Evolutionary conservation across 2,329 filamentous ascomycete species (phyloP).

Genomic region (Cladobotryum mycophilum): DNA sequence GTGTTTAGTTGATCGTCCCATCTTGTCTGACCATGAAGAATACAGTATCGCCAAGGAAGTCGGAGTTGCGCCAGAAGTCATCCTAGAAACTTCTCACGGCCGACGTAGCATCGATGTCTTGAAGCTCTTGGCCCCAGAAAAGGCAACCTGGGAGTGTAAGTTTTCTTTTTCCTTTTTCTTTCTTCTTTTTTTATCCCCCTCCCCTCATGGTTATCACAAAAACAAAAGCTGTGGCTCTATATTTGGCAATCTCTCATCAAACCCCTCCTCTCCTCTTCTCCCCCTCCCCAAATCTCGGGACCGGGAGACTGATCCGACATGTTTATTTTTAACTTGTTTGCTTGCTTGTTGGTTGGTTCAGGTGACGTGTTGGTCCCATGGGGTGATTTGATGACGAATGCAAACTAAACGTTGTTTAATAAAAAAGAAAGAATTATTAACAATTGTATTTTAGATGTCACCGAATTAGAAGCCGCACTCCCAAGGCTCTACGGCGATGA

Average conservation of each 20-base stretch:
- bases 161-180: conserved; percentile 18
- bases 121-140: conserved; percentile 69
- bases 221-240: background rate
- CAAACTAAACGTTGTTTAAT: no score
- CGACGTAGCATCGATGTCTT: conserved; percentile 83
- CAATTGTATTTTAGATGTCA: conserved; percentile 55
- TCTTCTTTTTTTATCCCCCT: background rate
- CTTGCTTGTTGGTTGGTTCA: no score
- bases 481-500: conserved; percentile 70
- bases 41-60: conserved; percentile 72
- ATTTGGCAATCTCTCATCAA: background rate
- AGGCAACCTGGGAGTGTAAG: conserved; percentile 91
- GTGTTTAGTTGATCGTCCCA: background rate
- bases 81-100: conserved; percentile 87
- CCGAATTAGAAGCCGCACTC: conserved; percentile 68
- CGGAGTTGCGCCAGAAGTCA: conserved; percentile 74
- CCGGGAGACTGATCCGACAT: no score
- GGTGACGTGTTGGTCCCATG: no score
- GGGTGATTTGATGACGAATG: no score
- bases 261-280: no score
- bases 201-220: background rate
- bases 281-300: no score
- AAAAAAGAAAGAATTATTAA: no score
- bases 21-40: background rate
- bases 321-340: no score